Base-by-base conservation (phyloP, 495 filamentous ascomycete species). In the Penicillium canescens region DNA sequence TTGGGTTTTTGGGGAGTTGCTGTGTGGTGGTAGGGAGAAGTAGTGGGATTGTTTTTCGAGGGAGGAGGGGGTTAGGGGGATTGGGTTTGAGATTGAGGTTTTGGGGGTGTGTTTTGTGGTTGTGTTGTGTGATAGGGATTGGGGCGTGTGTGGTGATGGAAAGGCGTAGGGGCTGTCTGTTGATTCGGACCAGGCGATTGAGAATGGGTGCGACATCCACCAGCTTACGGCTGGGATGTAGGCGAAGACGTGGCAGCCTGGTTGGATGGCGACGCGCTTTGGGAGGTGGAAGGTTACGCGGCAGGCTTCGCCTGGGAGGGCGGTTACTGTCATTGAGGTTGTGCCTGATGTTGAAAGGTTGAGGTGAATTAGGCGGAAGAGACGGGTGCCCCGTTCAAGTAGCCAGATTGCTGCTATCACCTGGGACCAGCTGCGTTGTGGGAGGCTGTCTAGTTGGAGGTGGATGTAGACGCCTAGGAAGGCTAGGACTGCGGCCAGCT, bases 221-320 rank as follows among this genome's bases (percentile, higher is more conserved):
- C 83, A 78, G 18, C 87, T 82, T 54, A 96, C 68, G 9, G 74
- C 72, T 4, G 91, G 91, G 67, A 96, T 82, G 71, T 94, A 96
- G 39, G 90, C 72, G 61, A 88, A 96, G 37, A 90, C 84, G 64
- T 94, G 90, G 61, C 88, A 84, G 39, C 91, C 89, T 3, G 91
- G 84, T 56, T 76, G 74, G 74, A 92, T 85, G 37, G 72, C 74
- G 78, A 90, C 90, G 26, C 85, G 86, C 41, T 86, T 86, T n/a
- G 88, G 81, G 63, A 95, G 80, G 47, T 84, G 82, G 52, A 93
- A 85, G 6, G 88, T 95, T 11, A 82, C 77, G 36, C 75, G 65
- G 65, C 76, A 81, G 58, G 78, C 79, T 61, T 80, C 76, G 36
- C 78, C 77, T 21, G 89, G 72, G 10, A 82, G 69, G 26, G 78